Conservation (phyloP, 495 filamentous ascomycete genomes). For the Parathielavia appendiculata region DNA sequence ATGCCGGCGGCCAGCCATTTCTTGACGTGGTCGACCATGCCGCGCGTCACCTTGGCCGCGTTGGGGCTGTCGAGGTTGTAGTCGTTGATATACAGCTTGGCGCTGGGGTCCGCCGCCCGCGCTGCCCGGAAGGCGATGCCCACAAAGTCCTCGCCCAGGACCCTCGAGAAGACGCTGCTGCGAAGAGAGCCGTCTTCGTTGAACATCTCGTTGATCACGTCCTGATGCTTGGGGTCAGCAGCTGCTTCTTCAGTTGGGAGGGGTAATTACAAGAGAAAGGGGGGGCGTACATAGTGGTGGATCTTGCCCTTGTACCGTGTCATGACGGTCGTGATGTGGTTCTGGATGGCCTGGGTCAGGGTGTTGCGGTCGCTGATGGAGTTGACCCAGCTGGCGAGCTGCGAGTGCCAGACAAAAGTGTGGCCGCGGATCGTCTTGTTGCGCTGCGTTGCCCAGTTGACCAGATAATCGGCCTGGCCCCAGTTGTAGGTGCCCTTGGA, state of each 20-base stretch:
- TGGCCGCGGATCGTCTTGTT: conserved; percentile 58
- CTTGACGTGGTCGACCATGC: conserved; percentile 60
- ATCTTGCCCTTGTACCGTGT: conserved; percentile 59
- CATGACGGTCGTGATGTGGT: conserved; percentile 55
- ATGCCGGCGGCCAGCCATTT: conserved; percentile 60
- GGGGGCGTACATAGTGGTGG: conserved; percentile 47
- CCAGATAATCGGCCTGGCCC: conserved; percentile 49
- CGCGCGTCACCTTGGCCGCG: conserved; percentile 50
- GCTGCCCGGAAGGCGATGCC: conserved; percentile 59
- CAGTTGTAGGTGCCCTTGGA: conserved; percentile 49
- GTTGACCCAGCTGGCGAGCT: conserved; percentile 58
- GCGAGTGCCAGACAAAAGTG: conserved; percentile 60
- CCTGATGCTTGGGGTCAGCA: conserved; percentile 26
- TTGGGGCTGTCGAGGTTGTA: conserved; percentile 53
- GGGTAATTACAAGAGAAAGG: background rate
- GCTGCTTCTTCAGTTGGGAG: background rate
- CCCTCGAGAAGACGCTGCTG: conserved; percentile 52
- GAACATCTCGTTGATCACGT: conserved; percentile 66
- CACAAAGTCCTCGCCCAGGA: conserved; percentile 55
- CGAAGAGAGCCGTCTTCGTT: conserved; percentile 57
- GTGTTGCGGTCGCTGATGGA: conserved; percentile 43
- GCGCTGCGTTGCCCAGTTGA: conserved; percentile 54
- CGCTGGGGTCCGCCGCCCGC: conserved; percentile 51
- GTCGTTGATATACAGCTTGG: conserved; percentile 65
- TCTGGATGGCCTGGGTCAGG: conserved; percentile 52